Evolutionary conservation across 2,329 filamentous ascomycete genomes (phyloP).

Genomic region (Botrytis pseudocinerea): DNA sequence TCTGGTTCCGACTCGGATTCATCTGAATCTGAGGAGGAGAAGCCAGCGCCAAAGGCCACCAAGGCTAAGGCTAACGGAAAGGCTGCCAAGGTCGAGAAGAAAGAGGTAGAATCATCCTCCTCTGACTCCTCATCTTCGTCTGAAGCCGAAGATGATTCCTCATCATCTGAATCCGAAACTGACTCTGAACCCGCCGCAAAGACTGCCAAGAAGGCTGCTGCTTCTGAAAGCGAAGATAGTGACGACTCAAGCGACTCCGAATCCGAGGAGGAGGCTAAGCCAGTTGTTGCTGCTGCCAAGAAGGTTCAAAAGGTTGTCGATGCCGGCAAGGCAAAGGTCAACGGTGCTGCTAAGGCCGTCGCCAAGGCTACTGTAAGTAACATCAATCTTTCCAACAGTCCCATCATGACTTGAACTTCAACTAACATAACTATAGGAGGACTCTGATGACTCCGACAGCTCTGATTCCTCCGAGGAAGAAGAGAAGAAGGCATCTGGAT

Average conservation of each 20-base stretch:
- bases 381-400: neutral
- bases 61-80: conserved; percentile 25
- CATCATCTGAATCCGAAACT: conserved; percentile 29
- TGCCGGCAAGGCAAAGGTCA: conserved; percentile 36
- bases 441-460: conserved; percentile 20
- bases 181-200: conserved; percentile 29
- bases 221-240: conserved; percentile 38
- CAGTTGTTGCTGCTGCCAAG: conserved; percentile 33
- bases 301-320: conserved; percentile 35
- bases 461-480: conserved; percentile 30
- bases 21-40: conserved; percentile 41
- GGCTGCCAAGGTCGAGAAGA: conserved; percentile 36
- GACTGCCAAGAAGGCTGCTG: conserved; percentile 34
- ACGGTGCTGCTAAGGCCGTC: conserved; percentile 37
- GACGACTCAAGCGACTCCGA: conserved; percentile 36
- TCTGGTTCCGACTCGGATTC: conserved; percentile 37
- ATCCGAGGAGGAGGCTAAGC: conserved; percentile 33
- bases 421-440: conserved; percentile 2
- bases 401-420: neutral
- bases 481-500: conserved; percentile 27
- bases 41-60: conserved; percentile 30
- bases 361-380: conserved; percentile 39
- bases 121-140: conserved; percentile 41
- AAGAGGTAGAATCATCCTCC: conserved; percentile 41
- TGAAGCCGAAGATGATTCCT: conserved; percentile 30